Evolutionary conservation across 331 rosid genomes (phyloP).

Genomic region (Pyracantha coccinea): DNA sequence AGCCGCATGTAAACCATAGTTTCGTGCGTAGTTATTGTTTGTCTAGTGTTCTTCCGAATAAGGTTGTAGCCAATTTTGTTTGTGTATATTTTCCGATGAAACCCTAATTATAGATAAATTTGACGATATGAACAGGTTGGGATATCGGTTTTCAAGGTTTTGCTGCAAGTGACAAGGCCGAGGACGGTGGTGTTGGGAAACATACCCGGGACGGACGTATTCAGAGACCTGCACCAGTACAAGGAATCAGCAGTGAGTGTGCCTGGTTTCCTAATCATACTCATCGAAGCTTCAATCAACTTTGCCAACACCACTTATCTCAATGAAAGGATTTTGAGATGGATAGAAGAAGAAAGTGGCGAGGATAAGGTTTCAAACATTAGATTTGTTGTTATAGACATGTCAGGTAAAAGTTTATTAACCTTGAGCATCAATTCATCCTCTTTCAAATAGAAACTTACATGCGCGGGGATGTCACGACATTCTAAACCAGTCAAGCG

Average conservation of each 20-base stretch:
- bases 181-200: constrained; percentile 76
- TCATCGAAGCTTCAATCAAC: constrained; percentile 85
- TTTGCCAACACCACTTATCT: constrained; percentile 82
- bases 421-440: not conserved
- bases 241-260: constrained; percentile 42
- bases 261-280: constrained; percentile 74
- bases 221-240: constrained; percentile 66
- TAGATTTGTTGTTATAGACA: constrained; percentile 51
- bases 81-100: not conserved
- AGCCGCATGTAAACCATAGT: fast-evolving
- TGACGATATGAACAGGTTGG: constrained; percentile 52
- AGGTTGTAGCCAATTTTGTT: not conserved
- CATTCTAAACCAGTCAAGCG: not conserved
- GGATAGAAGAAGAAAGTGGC: constrained; percentile 66
- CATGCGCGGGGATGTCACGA: not conserved
- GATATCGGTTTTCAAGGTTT: constrained; percentile 64
- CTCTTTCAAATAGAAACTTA: not conserved
- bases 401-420: constrained; percentile 47
- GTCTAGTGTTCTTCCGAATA: not conserved
- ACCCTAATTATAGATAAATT: not conserved
- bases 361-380: constrained; percentile 24
- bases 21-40: not conserved
- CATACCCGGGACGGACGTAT: constrained; percentile 60
- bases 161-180: constrained; percentile 79
- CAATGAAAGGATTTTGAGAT: constrained; percentile 72